Conservation (phyloP, 2,329 filamentous ascomycete species). For the Coniochaeta hoffmannii region DNA sequence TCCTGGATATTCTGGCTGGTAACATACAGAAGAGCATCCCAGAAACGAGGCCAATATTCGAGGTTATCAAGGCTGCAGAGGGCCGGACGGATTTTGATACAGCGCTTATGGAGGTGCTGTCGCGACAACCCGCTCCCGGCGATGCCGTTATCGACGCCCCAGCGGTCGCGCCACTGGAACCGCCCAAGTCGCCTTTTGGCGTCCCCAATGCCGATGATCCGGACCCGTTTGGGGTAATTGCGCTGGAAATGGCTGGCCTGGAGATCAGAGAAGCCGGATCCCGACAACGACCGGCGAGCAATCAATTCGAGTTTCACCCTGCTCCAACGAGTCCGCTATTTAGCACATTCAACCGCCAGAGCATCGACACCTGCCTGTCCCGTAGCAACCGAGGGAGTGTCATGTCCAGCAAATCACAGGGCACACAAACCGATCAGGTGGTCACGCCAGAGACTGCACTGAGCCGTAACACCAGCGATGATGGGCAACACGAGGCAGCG, state of each 20-base stretch:
- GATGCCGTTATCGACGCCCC: constrained; percentile 56
- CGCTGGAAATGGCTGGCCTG: constrained; percentile 82
- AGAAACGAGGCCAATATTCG: constrained; percentile 56
- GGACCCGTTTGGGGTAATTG: constrained; percentile 85
- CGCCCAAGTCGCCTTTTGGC: constrained; percentile 54
- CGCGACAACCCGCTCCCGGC: constrained; percentile 63
- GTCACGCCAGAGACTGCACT: constrained; percentile 48
- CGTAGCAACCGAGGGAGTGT: constrained; percentile 68
- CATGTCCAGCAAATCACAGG: constrained; percentile 63
- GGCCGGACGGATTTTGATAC: constrained; percentile 71
- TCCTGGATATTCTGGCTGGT: constrained; percentile 50
- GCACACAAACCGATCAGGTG: constrained; percentile 54
- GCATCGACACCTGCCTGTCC: constrained; percentile 55
- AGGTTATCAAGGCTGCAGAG: constrained; percentile 83
- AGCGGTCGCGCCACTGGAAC: constrained; percentile 21
- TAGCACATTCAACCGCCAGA: constrained; percentile 51
- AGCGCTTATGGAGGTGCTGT: constrained; percentile 54
- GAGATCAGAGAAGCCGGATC: constrained; percentile 88
- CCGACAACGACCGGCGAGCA: constrained; percentile 63
- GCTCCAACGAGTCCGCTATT: constrained; percentile 67
- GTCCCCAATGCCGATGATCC: constrained; percentile 74
- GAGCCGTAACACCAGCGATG: constrained; percentile 46
- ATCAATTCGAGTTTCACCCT: constrained; percentile 76
- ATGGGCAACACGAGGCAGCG: constrained; percentile 32
- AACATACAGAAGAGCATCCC: constrained; percentile 47